phyloP scores from a whole-genome alignment of 75 land plant species.

The Larix kaempferi region DNA sequence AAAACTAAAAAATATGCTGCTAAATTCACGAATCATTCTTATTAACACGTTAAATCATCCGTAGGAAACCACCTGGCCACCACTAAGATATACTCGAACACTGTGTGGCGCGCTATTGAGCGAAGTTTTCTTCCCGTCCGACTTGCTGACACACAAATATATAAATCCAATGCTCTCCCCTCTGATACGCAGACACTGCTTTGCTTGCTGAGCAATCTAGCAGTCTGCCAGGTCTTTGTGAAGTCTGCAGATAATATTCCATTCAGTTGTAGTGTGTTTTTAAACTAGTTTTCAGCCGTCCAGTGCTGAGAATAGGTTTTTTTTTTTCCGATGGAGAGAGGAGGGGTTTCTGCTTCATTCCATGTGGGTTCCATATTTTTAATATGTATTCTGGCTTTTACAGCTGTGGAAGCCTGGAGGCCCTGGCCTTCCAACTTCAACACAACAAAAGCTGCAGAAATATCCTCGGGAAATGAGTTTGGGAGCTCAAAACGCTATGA shows the following conservation, averaged over 20 bases:
- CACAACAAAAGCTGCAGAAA: conserved; percentile 1
- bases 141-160: conserved; percentile 1
- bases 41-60: background rate
- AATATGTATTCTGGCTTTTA: background rate
- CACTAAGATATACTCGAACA: background rate
- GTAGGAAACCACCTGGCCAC: background rate
- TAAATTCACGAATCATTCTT: too few species aligned
- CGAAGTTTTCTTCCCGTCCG: background rate
- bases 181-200: background rate
- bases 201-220: too few species aligned
- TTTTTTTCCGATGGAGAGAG: background rate
- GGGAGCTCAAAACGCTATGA: conserved; percentile 52
- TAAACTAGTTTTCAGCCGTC: background rate
- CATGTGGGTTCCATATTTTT: background rate
- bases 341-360: background rate
- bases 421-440: conserved; percentile 21
- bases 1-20: too few species aligned
- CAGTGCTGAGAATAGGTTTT: background rate
- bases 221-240: background rate
- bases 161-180: background rate
- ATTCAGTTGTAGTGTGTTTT: background rate
- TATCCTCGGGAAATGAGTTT: background rate
- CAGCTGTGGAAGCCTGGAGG: conserved; percentile 19
- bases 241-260: background rate
- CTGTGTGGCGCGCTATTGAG: conserved; percentile 5